phyloP scores from a whole-genome alignment of 2,329 filamentous ascomycete genomes.

The Fusarium phyllophilum region DNA sequence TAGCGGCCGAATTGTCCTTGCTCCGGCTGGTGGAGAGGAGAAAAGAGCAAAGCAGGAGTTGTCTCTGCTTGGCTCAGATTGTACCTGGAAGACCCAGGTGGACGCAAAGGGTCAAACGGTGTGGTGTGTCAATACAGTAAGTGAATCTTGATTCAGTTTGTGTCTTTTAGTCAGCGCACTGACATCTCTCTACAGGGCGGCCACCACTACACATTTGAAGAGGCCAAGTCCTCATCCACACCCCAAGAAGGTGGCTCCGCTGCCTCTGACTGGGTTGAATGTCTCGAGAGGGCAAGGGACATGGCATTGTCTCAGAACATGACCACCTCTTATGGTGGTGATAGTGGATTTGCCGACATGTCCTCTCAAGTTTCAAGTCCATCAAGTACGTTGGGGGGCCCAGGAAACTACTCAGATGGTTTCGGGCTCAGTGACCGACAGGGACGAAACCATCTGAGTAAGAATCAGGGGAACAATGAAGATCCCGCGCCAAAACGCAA shows the following conservation, averaged over 20 bases:
- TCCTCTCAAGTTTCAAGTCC: conserved; percentile 80
- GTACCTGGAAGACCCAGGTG: conserved; percentile 79
- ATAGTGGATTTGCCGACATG: conserved; percentile 74
- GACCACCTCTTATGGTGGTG: conserved; percentile 71
- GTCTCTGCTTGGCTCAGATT: conserved; percentile 80
- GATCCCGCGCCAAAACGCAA: conserved; percentile 66
- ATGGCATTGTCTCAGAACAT: conserved; percentile 80
- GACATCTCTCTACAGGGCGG: conserved; percentile 69
- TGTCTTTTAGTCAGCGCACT: neutral
- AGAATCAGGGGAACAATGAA: conserved; percentile 66
- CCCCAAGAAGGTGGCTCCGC: conserved; percentile 70
- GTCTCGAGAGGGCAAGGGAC: conserved; percentile 85
- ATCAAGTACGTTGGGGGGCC: conserved; percentile 74
- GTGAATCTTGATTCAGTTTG: conserved; percentile 46
- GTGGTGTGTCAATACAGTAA: conserved; percentile 94
- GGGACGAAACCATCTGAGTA: conserved; percentile 67
- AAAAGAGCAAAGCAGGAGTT: conserved; percentile 96
- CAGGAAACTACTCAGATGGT: conserved; percentile 62
- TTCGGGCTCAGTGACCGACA: conserved; percentile 62
- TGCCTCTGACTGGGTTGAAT: conserved; percentile 92
- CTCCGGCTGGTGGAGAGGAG: conserved; percentile 90
- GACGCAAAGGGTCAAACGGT: conserved; percentile 89
- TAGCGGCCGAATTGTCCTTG: conserved; percentile 87
- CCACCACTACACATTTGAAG: conserved; percentile 92
- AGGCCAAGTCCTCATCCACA: conserved; percentile 74